Base-by-base conservation (phyloP, 2,329 filamentous ascomycete genomes). In the Exophiala phaeomuriformis region DNA sequence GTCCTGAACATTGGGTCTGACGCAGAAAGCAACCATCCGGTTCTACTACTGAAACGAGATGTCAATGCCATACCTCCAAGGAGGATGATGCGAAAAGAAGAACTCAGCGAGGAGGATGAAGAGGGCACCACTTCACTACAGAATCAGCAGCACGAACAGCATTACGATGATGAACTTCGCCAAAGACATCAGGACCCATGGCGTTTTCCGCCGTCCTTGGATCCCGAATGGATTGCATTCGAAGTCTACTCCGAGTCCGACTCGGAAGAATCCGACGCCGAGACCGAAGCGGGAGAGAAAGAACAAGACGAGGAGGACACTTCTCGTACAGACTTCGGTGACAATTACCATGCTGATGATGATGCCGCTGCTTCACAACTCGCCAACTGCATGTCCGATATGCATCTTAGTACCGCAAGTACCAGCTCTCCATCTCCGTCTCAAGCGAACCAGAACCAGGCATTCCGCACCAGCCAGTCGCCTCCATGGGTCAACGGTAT, bases 161-260 rank as follows among this genome's bases (percentile, higher is more conserved):
- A 45, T 57, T 36, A 46, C 55, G 28, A 44, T 46, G 19, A 45
- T 42, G 58, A 45, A 45, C 60, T 52, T 46, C 60, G 37, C 32
- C 12, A 19, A 43, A 60, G 49, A 27, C 65, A 68, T 32, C 65
- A 65, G 1, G 70, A 74, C 43, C 68, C 72, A 5, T 85, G 82
- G 78, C 73, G 74, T 7, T 72, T 95, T 2, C 88, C 89, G 0
- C 75, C 77, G 1, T 85, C 90, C 55, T 74, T 95, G 0, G 90
- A 95, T 61, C 83, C 86, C 0, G 90, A 95, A 68, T 96, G 90
- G 90, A 80, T 95, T 60, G 90, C 90, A 0, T 81, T 96, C 10
- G 89, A 95, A 66, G 87, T 95, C 1, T 93, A 85, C 65, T 79
- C 81, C 10, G 83, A 88, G 63, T 71, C 70, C 10, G 71, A 53